phyloP scores from a whole-genome alignment of 768 basidiomycete species.

The Leucocoprinus birnbaumii region DNA sequence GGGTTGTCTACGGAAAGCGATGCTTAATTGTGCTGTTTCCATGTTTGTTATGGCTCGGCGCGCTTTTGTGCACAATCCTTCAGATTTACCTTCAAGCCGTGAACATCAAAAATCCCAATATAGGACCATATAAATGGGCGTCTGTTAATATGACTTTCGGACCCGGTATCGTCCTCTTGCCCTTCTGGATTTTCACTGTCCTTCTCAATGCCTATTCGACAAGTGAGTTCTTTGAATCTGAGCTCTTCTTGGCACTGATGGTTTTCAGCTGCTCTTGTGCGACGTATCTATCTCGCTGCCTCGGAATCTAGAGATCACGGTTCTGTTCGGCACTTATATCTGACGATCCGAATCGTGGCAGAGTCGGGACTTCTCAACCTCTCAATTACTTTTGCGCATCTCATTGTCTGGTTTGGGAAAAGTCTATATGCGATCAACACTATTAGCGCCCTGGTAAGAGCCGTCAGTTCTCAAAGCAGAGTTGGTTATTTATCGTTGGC shows the following conservation, averaged over 20 bases:
- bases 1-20: background rate
- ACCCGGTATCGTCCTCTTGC: background rate
- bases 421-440: background rate
- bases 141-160: background rate
- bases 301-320: background rate
- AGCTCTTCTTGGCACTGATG: background rate
- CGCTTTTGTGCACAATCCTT: background rate
- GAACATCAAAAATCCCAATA: background rate
- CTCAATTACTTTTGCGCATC: slow-evolving; percentile 1
- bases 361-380: background rate
- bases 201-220: background rate
- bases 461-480: no score
- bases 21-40: background rate
- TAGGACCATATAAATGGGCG: background rate
- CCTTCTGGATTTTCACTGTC: background rate
- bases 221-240: background rate
- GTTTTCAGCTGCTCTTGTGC: background rate
- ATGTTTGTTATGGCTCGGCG: background rate
- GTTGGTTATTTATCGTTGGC: no score
- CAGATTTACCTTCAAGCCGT: background rate
- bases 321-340: background rate
- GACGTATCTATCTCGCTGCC: background rate
- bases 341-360: background rate
- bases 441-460: background rate
- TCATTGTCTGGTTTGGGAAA: background rate